Evolutionary conservation across 2,329 filamentous ascomycete species (phyloP).

Genomic region (Penicillium sp.): DNA sequence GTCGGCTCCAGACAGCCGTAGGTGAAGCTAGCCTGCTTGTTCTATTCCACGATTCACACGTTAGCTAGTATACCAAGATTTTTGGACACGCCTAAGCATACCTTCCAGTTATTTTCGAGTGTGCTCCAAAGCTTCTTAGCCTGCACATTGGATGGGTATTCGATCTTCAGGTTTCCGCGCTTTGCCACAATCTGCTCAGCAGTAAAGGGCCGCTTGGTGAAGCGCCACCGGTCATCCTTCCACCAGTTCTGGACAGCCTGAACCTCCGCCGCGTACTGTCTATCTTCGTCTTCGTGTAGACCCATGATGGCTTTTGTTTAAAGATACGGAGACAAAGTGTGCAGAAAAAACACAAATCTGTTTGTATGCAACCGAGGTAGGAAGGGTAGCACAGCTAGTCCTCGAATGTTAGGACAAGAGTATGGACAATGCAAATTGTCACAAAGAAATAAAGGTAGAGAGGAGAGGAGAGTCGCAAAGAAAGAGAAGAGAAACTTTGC

Average conservation of each 20-base stretch:
- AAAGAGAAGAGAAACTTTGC: neutral
- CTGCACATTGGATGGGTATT: slow-evolving; percentile 86
- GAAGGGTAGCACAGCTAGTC: slow-evolving; percentile 10
- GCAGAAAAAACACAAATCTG: neutral
- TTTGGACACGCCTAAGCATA: slow-evolving; percentile 37
- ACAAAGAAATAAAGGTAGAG: slow-evolving; percentile 2
- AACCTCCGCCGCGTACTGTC: slow-evolving; percentile 78
- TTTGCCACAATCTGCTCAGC: slow-evolving; percentile 97
- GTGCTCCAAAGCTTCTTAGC: slow-evolving; percentile 95
- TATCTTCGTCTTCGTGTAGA: slow-evolving; percentile 65
- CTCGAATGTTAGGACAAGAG: slow-evolving; percentile 4
- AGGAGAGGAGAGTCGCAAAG: slow-evolving; percentile 2
- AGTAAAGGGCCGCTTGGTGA: slow-evolving; percentile 89
- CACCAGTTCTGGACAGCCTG: slow-evolving; percentile 92
- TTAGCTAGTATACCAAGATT: neutral
- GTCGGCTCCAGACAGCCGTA: slow-evolving; percentile 97
- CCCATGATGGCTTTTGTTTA: slow-evolving; percentile 36
- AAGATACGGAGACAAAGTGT: slow-evolving; percentile 6
- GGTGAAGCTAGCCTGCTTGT: slow-evolving; percentile 83
- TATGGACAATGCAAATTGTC: slow-evolving; percentile 3
- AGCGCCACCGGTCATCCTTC: slow-evolving; percentile 85
- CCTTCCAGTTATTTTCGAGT: slow-evolving; percentile 82
- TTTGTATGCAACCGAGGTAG: slow-evolving; percentile 10
- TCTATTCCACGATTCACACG: slow-evolving; percentile 53
- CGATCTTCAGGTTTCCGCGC: slow-evolving; percentile 83